phyloP scores from a whole-genome alignment of 257 asterid species.

The Solanum appendiculatum region DNA sequence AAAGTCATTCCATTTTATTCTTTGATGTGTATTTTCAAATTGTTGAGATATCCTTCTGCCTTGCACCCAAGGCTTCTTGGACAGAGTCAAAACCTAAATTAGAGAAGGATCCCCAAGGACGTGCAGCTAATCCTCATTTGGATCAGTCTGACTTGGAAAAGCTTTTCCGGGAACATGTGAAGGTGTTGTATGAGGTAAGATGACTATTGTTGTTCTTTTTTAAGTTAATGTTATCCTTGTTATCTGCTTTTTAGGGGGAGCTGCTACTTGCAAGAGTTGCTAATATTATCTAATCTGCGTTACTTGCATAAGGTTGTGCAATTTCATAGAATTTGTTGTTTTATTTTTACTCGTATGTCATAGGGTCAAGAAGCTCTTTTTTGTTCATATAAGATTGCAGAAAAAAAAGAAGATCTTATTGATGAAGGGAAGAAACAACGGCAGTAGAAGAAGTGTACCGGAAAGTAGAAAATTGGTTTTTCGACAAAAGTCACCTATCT shows the following conservation, averaged over 20 bases:
- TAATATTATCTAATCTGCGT: background rate
- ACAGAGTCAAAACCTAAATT: constrained; percentile 79
- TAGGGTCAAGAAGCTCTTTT: background rate
- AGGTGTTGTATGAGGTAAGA: constrained; percentile 70
- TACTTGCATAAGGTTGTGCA: background rate
- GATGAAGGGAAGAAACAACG: background rate
- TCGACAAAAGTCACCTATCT: background rate
- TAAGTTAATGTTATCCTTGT: background rate
- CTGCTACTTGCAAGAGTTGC: background rate
- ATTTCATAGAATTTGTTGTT: background rate
- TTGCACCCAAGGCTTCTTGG: constrained; percentile 73
- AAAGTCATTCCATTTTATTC: background rate
- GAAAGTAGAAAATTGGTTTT: background rate
- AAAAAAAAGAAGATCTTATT: background rate
- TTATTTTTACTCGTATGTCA: background rate
- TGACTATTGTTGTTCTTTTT: background rate
- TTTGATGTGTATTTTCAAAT: background rate
- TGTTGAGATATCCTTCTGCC: background rate
- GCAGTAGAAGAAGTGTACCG: background rate
- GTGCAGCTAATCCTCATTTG: constrained; percentile 69
- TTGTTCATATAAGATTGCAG: background rate
- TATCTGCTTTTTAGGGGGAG: background rate
- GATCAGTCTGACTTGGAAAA: constrained; percentile 88
- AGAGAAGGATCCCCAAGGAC: constrained; percentile 98
- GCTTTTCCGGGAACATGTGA: constrained; percentile 88